These are phyloP conservation scores for Bipolaris victoriae DNA, from an alignment of 2,329 filamentous ascomycete species.

Conservation along the genomic window DNA sequence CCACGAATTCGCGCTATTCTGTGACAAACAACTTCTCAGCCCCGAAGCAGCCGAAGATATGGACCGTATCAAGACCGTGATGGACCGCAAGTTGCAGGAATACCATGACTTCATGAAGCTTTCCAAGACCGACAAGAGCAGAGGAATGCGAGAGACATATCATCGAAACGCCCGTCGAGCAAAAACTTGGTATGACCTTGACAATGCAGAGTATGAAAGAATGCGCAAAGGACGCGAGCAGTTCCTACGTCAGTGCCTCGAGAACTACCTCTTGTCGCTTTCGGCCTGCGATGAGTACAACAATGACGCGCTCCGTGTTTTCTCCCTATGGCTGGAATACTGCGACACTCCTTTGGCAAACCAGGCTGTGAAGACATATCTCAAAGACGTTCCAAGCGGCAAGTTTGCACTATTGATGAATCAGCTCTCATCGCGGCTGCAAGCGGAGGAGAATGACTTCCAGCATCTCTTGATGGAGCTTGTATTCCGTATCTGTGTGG, in stretches of 20 bases:
- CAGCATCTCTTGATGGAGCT: conserved; percentile 76
- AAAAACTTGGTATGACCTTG: conserved; percentile 88
- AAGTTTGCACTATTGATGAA: conserved; percentile 96
- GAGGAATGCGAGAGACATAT: conserved; percentile 55
- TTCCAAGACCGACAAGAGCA: conserved; percentile 55
- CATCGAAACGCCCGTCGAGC: conserved; percentile 71
- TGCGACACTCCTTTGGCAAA: conserved; percentile 79
- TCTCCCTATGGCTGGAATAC: conserved; percentile 90
- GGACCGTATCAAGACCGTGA: conserved; percentile 76
- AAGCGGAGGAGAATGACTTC: conserved; percentile 72
- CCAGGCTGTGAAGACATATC: conserved; percentile 71
- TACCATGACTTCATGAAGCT: conserved; percentile 73
- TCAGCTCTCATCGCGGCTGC: conserved; percentile 90
- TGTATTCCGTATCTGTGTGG: conserved; percentile 81
- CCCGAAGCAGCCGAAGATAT: conserved; percentile 85
- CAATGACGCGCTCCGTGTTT: conserved; percentile 88
- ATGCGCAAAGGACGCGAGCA: conserved; percentile 77
- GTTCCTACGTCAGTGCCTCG: conserved; percentile 85
- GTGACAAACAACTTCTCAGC: conserved; percentile 90
- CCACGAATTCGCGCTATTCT: conserved; percentile 94
- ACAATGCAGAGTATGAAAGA: conserved; percentile 83
- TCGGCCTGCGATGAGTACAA: conserved; percentile 86
- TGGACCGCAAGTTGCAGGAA: conserved; percentile 80
- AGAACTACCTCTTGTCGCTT: conserved; percentile 90
- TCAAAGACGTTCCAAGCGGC: conserved; percentile 78